Base-by-base conservation (phyloP, 208 protist species). In the Strigomonas oncopelti region DNA sequence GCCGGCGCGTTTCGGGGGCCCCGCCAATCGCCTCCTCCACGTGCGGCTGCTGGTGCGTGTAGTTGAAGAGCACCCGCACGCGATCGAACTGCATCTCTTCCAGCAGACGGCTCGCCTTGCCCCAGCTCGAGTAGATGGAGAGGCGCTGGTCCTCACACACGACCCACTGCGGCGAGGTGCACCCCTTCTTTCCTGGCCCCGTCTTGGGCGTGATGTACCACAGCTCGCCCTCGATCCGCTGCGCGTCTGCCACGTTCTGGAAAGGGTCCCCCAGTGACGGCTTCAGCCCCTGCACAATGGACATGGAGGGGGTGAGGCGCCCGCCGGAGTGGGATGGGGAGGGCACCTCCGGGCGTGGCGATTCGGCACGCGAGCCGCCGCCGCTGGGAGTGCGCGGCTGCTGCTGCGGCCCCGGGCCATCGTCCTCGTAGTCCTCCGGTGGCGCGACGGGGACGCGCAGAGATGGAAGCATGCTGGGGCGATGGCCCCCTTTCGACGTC, bases 161-260 rank as follows among this genome's bases (percentile, higher is more conserved):
- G 0, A 88, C 80, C 77, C 78, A 88, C 32, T 88, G 75, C 24
- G 69, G 46, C 2, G 25, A 25, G 28, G 13, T 29, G 25, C n/a
- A n/a, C 27, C 28, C 67, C 20, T 57, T 48, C 61, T 80, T 80
- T 11, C 76, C 72, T 22, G 75, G 78, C 5, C 74, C 75, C 22
- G 45, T 73, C 59, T 73, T 75, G 31, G 53, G 20, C 36, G 72
- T 84, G 18, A 87, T 56, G 58, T 77, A 80, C 79, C 82, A 87
- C 57, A 87, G 71, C 65, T 84, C 69, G 0, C 82, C 82, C 61
- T 87, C 75, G 42, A 87, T 81, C 14, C 68, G 29, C 36, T 81
- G 74, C 18, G 71, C 46, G 27, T 71, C 58, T 5, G 38, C 55
- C 16, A 69, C 42, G 5, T 24, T 56, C 45, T 53, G 65, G 54